Percentiles rank a stretch among this genome's conserved stretches.
phyloP scores from a whole-genome alignment of 176 grass and related monocot genomes.

The Bonia amplexicaulis region DNA sequence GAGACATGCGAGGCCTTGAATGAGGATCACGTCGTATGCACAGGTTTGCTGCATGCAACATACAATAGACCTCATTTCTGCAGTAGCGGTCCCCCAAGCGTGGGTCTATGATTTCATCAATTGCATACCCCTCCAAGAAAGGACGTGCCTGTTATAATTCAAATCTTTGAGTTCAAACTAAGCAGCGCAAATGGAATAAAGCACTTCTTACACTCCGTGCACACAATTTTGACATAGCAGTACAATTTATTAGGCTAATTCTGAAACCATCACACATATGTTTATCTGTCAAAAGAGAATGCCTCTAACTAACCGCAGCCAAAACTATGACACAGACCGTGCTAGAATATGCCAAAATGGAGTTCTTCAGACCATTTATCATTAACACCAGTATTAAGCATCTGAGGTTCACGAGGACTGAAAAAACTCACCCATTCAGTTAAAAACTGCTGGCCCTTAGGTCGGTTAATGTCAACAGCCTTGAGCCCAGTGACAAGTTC shows the following conservation, averaged over 20 bases:
- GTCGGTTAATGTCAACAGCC: slow-evolving; percentile 93
- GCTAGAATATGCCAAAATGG: not conserved
- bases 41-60: slow-evolving; percentile 86
- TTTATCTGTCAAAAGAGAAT: not conserved
- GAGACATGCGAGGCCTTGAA: slow-evolving; percentile 94
- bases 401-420: not conserved
- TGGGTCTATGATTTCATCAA: slow-evolving; percentile 78
- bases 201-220: not conserved
- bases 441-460: slow-evolving; percentile 93
- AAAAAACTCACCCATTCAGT: slow-evolving; percentile 87
- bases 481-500: slow-evolving; percentile 94
- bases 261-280: not conserved
- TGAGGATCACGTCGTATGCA: slow-evolving; percentile 86
- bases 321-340: not conserved
- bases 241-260: not conserved
- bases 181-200: not conserved
- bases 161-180: slow-evolving; percentile 17
- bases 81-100: slow-evolving; percentile 53
- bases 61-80: slow-evolving; percentile 71
- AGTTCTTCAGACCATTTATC: not conserved
- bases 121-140: slow-evolving; percentile 56
- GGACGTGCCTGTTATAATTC: slow-evolving; percentile 57
- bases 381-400: not conserved
- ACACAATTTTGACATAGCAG: not conserved
- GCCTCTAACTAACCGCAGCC: not conserved